phyloP scores from a whole-genome alignment of 1,139 yeast genomes.

The Kurtzmaniella quercitrusa region DNA sequence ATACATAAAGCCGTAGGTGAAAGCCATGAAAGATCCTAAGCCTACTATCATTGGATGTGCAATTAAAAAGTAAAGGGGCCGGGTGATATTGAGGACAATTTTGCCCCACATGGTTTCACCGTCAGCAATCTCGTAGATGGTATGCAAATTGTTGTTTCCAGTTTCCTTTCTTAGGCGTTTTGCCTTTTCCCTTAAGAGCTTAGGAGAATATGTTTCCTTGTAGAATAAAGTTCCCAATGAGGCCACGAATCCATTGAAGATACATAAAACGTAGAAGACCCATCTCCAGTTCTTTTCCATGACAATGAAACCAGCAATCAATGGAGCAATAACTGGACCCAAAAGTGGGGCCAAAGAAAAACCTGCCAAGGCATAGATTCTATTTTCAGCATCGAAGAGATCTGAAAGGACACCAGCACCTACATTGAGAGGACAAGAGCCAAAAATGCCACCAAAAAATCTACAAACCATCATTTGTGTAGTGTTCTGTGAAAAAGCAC shows the following conservation, averaged over 20 bases:
- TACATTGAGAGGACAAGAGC: slow-evolving; percentile 42
- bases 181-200: slow-evolving; percentile 46
- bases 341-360: slow-evolving; percentile 54
- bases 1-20: slow-evolving; percentile 60
- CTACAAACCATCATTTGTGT: slow-evolving; percentile 38
- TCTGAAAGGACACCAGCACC: slow-evolving; percentile 75
- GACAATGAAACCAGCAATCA: slow-evolving; percentile 27
- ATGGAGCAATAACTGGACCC: slow-evolving; percentile 35
- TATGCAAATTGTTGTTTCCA: slow-evolving; percentile 53
- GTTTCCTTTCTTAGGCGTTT: slow-evolving; percentile 41
- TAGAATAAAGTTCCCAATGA: slow-evolving; percentile 38
- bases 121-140: slow-evolving; percentile 48
- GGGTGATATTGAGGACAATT: slow-evolving; percentile 34
- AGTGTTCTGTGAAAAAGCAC: slow-evolving; percentile 37
- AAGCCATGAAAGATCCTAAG: slow-evolving; percentile 59
- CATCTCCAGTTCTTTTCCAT: slow-evolving; percentile 45
- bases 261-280: slow-evolving; percentile 57
- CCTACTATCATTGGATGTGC: slow-evolving; percentile 64
- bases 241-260: slow-evolving; percentile 50
- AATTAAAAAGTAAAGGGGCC: slow-evolving; percentile 50
- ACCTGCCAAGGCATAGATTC: slow-evolving; percentile 57
- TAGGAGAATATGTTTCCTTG: slow-evolving; percentile 59
- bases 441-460: slow-evolving; percentile 36
- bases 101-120: slow-evolving; percentile 29
- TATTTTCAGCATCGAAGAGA: slow-evolving; percentile 45